A percentile compares a stretch with the other conserved stretches of the same genome.
Evolutionary conservation across 192 early-diverging fungal genomes (phyloP).

Genomic region (Backusella psychrophila): DNA sequence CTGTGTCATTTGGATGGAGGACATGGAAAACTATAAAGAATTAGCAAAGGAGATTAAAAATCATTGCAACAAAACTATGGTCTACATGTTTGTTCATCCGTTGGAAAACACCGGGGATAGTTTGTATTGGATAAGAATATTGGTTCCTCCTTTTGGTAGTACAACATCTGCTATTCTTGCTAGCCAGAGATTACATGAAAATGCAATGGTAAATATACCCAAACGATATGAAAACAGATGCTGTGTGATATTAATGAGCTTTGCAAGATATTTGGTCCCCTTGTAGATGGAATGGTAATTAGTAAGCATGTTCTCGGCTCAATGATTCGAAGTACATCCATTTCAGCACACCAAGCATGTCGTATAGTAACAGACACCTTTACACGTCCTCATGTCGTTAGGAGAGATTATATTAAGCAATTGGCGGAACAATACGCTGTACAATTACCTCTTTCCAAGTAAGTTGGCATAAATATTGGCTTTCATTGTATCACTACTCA

Average conservation of each 20-base stretch:
- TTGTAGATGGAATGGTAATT: conserved; percentile 73
- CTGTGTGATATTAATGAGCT: background rate
- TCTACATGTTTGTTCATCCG: conserved; percentile 70
- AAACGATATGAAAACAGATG: too few relatives aligned
- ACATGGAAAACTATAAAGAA: conserved; percentile 40
- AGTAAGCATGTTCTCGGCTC: conserved; percentile 62
- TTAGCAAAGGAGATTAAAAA: conserved; percentile 41
- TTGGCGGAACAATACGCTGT: conserved; percentile 29
- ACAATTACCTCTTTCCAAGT: conserved; percentile 36
- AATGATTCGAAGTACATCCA: conserved; percentile 72
- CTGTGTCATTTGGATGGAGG: conserved; percentile 72
- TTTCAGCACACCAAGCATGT: conserved; percentile 59
- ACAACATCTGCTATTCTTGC: conserved; percentile 14
- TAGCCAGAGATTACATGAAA: conserved; percentile 39
- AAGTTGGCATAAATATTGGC: conserved; percentile 8
- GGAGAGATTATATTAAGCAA: conserved; percentile 44
- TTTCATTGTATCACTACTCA: background rate
- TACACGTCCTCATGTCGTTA: conserved; percentile 48
- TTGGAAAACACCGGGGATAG: conserved; percentile 51
- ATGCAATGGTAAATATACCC: conserved; percentile 41
- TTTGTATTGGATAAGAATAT: conserved; percentile 66
- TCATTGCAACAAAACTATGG: conserved; percentile 27
- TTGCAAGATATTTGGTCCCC: conserved; percentile 57
- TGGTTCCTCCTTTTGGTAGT: conserved; percentile 35
- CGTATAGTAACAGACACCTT: conserved; percentile 49